Conservation (phyloP, 768 basidiomycete species). For the Cystoderma amianthinum region DNA sequence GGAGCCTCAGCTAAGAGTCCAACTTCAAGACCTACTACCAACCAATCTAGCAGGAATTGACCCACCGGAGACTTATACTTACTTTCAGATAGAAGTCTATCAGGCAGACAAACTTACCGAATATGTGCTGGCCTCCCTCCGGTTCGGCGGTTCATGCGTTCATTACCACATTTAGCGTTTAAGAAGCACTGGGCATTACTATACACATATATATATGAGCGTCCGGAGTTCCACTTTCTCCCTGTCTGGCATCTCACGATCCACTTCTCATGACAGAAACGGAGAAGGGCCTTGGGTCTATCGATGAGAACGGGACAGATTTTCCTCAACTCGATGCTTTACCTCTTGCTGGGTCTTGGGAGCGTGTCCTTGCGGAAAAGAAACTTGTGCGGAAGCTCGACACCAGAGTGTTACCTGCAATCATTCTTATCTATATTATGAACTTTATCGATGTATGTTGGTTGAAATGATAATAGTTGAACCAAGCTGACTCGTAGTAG, state of each 20-base stretch:
- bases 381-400: slow-evolving; percentile 52
- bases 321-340: background rate
- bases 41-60: too few relatives aligned
- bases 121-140: too few relatives aligned
- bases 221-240: background rate
- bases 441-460: slow-evolving; percentile 58
- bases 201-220: background rate
- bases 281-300: slow-evolving; percentile 10
- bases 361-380: slow-evolving; percentile 28
- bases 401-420: slow-evolving; percentile 44
- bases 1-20: too few relatives aligned
- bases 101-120: too few relatives aligned
- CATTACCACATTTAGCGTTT: too few relatives aligned
- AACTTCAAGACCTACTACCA: too few relatives aligned
- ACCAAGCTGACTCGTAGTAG: too few relatives aligned
- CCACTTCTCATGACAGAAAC: slow-evolving; percentile 4
- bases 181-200: background rate
- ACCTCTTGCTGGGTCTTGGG: slow-evolving; percentile 7
- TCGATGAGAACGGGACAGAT: slow-evolving; percentile 7
- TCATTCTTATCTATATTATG: slow-evolving; percentile 56
- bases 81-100: too few relatives aligned
- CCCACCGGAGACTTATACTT: too few relatives aligned
- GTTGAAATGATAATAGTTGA: too few relatives aligned
- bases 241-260: background rate
- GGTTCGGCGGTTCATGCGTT: too few relatives aligned